Evolutionary conservation across 1,139 yeast genomes (phyloP).

Genomic region (Chernovozyma sophiae-reginae): DNA sequence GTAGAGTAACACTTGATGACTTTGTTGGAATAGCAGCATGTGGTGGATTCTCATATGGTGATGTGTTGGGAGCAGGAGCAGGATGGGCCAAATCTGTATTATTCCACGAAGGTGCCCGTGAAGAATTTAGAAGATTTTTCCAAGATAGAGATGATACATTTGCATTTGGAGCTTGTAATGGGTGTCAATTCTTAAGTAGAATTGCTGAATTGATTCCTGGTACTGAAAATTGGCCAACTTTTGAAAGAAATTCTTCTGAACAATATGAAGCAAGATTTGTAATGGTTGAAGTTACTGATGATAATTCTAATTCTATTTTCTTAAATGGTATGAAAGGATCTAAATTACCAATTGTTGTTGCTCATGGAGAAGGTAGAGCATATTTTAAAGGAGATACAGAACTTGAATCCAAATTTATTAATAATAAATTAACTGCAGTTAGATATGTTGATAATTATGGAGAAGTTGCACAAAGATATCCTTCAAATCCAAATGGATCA

Average conservation of each 20-base stretch:
- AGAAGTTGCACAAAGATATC: constrained; percentile 72
- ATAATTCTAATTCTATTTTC: constrained; percentile 62
- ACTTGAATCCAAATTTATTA: constrained; percentile 40
- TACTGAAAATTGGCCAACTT: constrained; percentile 94
- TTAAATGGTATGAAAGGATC: constrained; percentile 90
- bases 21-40: constrained; percentile 97
- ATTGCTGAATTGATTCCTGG: constrained; percentile 90
- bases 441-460: constrained; percentile 92
- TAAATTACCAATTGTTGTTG: constrained; percentile 91
- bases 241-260: constrained; percentile 87
- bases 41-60: constrained; percentile 99
- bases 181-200: constrained; percentile 94
- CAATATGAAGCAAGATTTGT: constrained; percentile 96
- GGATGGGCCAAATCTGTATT: constrained; percentile 99
- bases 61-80: constrained; percentile 97
- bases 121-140: constrained; percentile 77
- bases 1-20: constrained; percentile 66
- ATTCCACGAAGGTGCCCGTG: constrained; percentile 72
- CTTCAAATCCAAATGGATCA: constrained; percentile 96
- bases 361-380: constrained; percentile 98
- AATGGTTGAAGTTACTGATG: constrained; percentile 75
- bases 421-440: constrained; percentile 55
- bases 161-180: constrained; percentile 99
- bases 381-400: constrained; percentile 48
- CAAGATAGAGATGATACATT: constrained; percentile 85